Percentiles rank a stretch among this genome's conserved stretches.
Evolutionary conservation across 345 rosid genomes (phyloP).

Genomic region (Citrus glauca): DNA sequence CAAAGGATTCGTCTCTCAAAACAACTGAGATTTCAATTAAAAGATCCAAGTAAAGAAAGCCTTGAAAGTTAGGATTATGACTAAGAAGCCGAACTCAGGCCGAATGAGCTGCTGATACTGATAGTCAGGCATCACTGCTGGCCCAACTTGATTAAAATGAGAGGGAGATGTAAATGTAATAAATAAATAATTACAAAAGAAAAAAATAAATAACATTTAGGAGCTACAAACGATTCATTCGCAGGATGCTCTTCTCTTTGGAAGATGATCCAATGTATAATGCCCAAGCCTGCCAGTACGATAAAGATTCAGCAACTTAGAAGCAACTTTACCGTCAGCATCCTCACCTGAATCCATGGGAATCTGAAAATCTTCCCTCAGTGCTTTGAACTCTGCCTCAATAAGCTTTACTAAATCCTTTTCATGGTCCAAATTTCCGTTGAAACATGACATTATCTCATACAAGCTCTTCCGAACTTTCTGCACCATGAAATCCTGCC

Average conservation of each 20-base stretch:
- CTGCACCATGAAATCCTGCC: constrained; percentile 64
- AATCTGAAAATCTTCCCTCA: constrained; percentile 38
- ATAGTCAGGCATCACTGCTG: neutral
- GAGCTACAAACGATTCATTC: no score
- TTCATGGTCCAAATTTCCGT: constrained; percentile 30
- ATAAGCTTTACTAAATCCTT: constrained; percentile 41
- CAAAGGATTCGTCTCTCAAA: neutral
- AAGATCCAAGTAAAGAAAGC: neutral
- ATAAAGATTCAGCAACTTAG: constrained; percentile 62
- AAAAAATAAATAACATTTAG: no score
- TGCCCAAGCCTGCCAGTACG: constrained; percentile 88
- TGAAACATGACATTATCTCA: constrained; percentile 36
- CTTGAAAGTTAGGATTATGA: no score
- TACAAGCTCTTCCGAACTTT: constrained; percentile 50
- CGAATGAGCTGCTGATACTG: neutral
- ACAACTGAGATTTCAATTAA: neutral
- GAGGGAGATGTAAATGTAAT: neutral
- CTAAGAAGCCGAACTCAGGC: neutral
- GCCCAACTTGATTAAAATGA: neutral
- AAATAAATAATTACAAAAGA: neutral
- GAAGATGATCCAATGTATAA: constrained; percentile 52
- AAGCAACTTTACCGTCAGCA: constrained; percentile 36
- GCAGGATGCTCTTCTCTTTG: neutral
- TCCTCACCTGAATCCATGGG: constrained; percentile 35
- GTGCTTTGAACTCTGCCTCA: constrained; percentile 35